Base-by-base conservation (phyloP, 306 rosid genomes). In the Lotus japonicus region DNA sequence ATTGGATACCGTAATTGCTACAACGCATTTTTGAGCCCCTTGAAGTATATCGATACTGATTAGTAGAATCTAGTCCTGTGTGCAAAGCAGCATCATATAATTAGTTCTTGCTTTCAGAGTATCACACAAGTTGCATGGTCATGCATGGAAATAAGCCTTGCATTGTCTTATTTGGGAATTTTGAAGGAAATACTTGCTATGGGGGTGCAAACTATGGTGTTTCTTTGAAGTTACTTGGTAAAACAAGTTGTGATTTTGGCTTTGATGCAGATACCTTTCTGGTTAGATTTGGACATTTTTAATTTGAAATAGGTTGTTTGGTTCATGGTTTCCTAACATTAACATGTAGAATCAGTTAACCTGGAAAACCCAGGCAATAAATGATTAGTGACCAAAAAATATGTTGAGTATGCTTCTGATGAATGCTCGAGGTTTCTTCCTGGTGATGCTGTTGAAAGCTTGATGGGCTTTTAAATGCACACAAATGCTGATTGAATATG, bases 11-110 rank as follows among this genome's bases (percentile, higher is more conserved):
- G 46, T 78, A 5, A 42, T 44, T 33, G 71, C 75, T 41, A 21
- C 77, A 12, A 59, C n/a, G 14, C 14, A 60, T 10, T 82, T 80
- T 43, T 89, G 83, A 85, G 56, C 17, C 46, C 28, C 16, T 80
- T 48, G 46, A 35, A 8, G 44, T 66, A 7, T 39, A 75, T 39
- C 28, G 66, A 56, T 42, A 49, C 50, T 64, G 70, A 14, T 35
- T 66, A 17, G 58, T 43, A 41, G 67, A 80, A 58, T 64, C 59
- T 65, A 5, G 69, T 38, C 53, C 3, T 38, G 4, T 65, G 67
- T 44, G 33, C 21, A 56, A 72, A 48, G 56, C 52, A 41, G 16
- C 49, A 54, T 72, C 73, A 4, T 46, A 14, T n/a, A 60, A 48
- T 46, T 54, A 31, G 62, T 14, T 61, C 2, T 16, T 71, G 58